phyloP scores from a whole-genome alignment of 2,329 filamentous ascomycete species.

The Stachybotrys elegans region DNA sequence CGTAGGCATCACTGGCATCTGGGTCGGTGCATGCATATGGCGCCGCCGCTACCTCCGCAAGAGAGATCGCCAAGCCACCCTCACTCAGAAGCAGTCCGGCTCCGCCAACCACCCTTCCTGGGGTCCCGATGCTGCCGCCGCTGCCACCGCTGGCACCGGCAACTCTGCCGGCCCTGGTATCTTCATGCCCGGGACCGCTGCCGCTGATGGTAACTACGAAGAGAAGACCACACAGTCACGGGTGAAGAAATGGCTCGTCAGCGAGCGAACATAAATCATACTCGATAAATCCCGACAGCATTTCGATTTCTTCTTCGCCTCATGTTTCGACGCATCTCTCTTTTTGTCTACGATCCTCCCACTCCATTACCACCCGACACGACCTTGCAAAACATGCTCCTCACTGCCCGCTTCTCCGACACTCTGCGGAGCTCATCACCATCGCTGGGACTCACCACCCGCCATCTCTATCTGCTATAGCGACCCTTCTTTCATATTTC shows the following conservation, averaged over 20 bases:
- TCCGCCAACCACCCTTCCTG: conserved; percentile 30
- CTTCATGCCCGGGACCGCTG: conserved; percentile 14
- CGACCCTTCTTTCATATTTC: too few relatives aligned
- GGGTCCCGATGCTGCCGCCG: conserved; percentile 25
- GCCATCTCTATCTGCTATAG: too few relatives aligned
- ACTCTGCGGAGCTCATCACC: too few relatives aligned
- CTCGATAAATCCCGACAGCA: neutral
- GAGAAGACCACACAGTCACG: conserved; percentile 28
- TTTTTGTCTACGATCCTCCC: too few relatives aligned
- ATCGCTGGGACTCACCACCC: too few relatives aligned
- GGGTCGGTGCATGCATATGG: conserved; percentile 63
- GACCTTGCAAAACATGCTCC: too few relatives aligned
- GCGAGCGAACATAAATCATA: conserved; percentile 38
- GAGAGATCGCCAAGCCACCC: conserved; percentile 48
- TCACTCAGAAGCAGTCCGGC: conserved; percentile 32
- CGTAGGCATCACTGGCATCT: conserved; percentile 62
- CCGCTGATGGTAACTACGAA: conserved; percentile 19
- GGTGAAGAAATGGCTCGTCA: conserved; percentile 44
- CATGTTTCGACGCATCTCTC: neutral
- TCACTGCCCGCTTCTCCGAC: too few relatives aligned
- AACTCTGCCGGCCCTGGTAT: conserved; percentile 18
- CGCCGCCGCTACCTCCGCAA: conserved; percentile 69
- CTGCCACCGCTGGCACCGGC: conserved; percentile 18
- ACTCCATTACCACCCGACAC: too few relatives aligned
- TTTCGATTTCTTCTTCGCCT: neutral